Conservation (phyloP, 805 yeast species). For the Yarrowia sp. region DNA sequence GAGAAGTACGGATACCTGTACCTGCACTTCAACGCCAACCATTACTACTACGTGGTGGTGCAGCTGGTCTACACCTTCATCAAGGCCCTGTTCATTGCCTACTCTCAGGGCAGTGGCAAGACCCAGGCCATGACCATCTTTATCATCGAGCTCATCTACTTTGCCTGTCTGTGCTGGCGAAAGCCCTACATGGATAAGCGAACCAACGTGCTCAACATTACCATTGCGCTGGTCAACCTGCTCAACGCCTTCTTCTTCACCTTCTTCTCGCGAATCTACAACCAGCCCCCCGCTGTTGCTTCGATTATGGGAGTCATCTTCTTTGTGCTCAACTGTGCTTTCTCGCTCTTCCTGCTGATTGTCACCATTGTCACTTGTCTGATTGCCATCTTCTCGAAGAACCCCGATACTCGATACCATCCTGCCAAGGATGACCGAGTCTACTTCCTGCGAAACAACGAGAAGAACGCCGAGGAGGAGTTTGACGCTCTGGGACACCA, state of each 20-base stretch:
- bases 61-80: constrained; percentile 65
- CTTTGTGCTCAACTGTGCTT: constrained; percentile 88
- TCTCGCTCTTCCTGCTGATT: constrained; percentile 74
- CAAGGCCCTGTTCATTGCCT: constrained; percentile 75
- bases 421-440: constrained; percentile 93
- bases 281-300: constrained; percentile 77
- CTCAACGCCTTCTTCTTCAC: constrained; percentile 83
- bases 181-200: constrained; percentile 83
- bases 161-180: constrained; percentile 65
- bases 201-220: constrained; percentile 77
- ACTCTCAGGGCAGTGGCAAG: constrained; percentile 82
- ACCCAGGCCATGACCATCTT: constrained; percentile 80
- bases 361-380: constrained; percentile 70
- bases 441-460: constrained; percentile 65
- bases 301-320: constrained; percentile 93
- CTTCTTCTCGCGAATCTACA: constrained; percentile 84
- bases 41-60: constrained; percentile 83
- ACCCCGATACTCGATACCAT: constrained; percentile 87
- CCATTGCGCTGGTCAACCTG: constrained; percentile 73
- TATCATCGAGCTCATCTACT: constrained; percentile 74
- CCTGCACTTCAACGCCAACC: constrained; percentile 82
- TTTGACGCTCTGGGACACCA: constrained; percentile 72
- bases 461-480: constrained; percentile 58
- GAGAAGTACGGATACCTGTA: constrained; percentile 87
- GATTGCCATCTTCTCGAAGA: constrained; percentile 73